Percentiles rank a stretch among this genome's conserved stretches.
Conservation (phyloP, 2,329 filamentous ascomycete species). For the Botrytis elliptica region DNA sequence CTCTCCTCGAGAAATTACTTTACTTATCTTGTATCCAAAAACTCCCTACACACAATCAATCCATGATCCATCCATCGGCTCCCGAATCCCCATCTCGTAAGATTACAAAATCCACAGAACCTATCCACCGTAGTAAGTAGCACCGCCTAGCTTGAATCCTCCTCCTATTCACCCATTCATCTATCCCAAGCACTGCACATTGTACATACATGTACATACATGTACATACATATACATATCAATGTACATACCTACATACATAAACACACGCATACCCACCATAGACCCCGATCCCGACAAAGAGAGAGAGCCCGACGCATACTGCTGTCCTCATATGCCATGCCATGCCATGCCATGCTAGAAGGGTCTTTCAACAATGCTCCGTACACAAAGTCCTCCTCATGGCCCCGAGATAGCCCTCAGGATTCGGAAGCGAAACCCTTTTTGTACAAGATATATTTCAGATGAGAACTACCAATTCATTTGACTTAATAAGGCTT, state of each 20-base stretch:
- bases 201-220: not conserved
- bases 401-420: not conserved
- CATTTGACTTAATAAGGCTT: too few species aligned
- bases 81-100: not conserved
- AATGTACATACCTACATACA: not conserved
- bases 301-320: not conserved
- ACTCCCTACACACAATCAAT: too few species aligned
- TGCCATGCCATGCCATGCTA: not conserved
- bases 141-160: not conserved
- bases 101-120: not conserved
- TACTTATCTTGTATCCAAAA: not conserved
- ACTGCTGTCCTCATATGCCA: not conserved
- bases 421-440: not conserved
- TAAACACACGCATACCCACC: not conserved
- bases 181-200: not conserved
- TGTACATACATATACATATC: not conserved
- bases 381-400: not conserved
- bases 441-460: not conserved
- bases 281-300: conserved; percentile 11
- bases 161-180: not conserved
- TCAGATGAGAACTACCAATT: not conserved
- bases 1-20: not conserved
- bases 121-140: not conserved
- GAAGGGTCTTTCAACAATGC: not conserved
- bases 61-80: not conserved